These are phyloP conservation scores for Stylonectria norvegica DNA, from an alignment of 2,329 filamentous ascomycete genomes.

Conservation along the genomic window DNA sequence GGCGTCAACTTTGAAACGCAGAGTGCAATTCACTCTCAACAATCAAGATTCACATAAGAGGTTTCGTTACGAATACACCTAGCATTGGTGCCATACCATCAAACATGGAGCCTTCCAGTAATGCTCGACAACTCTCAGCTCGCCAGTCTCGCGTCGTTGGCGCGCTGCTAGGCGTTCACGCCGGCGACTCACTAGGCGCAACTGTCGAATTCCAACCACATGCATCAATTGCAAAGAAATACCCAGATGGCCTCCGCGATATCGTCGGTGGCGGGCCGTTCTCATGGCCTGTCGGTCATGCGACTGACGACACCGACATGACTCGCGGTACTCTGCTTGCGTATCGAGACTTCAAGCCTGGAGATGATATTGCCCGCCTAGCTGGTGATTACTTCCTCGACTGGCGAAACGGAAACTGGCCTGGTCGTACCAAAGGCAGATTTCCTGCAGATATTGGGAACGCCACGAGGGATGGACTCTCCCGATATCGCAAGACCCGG, in stretches of 20 bases:
- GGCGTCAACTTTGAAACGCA: too few relatives aligned
- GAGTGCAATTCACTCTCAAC: too few relatives aligned
- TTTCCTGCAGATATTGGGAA: conserved; percentile 39
- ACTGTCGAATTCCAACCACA: conserved; percentile 42
- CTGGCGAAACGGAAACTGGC: conserved; percentile 44
- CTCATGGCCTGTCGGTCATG: conserved; percentile 40
- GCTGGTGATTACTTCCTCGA: conserved; percentile 40
- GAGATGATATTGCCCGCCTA: conserved; percentile 29
- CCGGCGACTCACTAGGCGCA: conserved; percentile 46
- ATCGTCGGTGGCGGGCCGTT: conserved; percentile 46
- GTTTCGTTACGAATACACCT: too few relatives aligned
- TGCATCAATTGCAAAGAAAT: conserved; percentile 26
- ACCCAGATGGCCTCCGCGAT: conserved; percentile 38
- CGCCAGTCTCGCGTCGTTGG: conserved; percentile 35
- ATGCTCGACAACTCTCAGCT: conserved; percentile 10
- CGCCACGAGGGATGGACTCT: conserved; percentile 36
- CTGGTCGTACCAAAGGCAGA: conserved; percentile 31
- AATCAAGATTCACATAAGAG: too few relatives aligned
- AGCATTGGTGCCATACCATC: too few relatives aligned
- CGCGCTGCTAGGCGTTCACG: conserved; percentile 45
- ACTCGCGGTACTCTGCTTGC: conserved; percentile 44
- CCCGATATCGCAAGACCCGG: conserved; percentile 22
- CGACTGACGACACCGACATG: conserved; percentile 48
- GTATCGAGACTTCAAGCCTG: conserved; percentile 30
- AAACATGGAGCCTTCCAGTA: too few relatives aligned